phyloP scores from a whole-genome alignment of 805 yeast species.

The Saccharomycodes ludwigii region DNA sequence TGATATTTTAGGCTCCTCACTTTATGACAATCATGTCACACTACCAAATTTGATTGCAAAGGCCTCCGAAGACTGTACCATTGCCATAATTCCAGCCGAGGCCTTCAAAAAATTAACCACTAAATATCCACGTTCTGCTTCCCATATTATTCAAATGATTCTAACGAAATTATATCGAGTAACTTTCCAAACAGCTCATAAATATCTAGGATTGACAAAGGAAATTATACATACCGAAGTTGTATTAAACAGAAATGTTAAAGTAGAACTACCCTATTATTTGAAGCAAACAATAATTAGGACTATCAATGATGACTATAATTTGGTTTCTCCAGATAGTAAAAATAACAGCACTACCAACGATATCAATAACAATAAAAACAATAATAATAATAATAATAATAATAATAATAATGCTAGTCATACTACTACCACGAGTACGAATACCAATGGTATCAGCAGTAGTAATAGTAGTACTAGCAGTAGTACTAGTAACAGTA shows the following conservation, averaged over 20 bases:
- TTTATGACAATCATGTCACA: slow-evolving; percentile 1
- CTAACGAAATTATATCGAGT: slow-evolving; percentile 78
- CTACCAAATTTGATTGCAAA: slow-evolving; percentile 49
- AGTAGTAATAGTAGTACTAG: no score
- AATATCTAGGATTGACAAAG: slow-evolving; percentile 70
- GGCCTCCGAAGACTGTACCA: slow-evolving; percentile 65
- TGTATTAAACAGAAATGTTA: slow-evolving; percentile 39
- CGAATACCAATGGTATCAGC: slow-evolving; percentile 7
- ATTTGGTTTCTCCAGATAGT: neutral
- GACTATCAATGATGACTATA: slow-evolving; percentile 21
- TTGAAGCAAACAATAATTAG: slow-evolving; percentile 45
- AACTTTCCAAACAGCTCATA: slow-evolving; percentile 81
- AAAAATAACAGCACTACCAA: slow-evolving; percentile 2
- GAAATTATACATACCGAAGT: slow-evolving; percentile 73
- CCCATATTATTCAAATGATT: slow-evolving; percentile 90
- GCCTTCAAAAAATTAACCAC: slow-evolving; percentile 62
- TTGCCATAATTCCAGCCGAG: slow-evolving; percentile 81
- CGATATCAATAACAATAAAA: slow-evolving; percentile 3
- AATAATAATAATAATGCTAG: slow-evolving; percentile 2
- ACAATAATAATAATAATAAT: slow-evolving; percentile 5
- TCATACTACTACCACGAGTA: slow-evolving; percentile 5
- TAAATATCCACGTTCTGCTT: slow-evolving; percentile 78
- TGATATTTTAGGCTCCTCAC: slow-evolving; percentile 1
- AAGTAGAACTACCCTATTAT: slow-evolving; percentile 48
- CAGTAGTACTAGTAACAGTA: no score